phyloP scores from a whole-genome alignment of 73 alveolate species.

The Paramecium pentaurelia region DNA sequence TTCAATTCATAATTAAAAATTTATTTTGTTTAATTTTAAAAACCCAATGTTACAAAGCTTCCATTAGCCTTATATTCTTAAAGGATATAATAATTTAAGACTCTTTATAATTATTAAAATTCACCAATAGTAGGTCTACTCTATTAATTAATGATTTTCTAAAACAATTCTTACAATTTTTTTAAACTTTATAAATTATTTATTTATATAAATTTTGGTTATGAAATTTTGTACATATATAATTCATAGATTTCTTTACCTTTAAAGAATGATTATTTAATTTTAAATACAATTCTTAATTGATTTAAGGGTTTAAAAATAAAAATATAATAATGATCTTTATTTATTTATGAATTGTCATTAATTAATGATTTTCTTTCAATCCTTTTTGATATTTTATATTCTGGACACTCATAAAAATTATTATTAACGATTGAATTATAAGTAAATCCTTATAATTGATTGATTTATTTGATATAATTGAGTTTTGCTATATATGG shows the following conservation, averaged over 20 bases:
- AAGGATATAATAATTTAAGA: background rate
- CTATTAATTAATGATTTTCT: background rate
- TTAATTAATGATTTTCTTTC: background rate
- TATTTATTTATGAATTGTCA: background rate
- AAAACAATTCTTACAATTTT: background rate
- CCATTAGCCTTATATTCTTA: background rate
- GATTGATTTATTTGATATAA: background rate
- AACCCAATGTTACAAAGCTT: background rate
- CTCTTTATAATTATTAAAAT: background rate
- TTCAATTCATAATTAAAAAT: background rate
- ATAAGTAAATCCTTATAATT: background rate
- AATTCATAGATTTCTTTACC: background rate
- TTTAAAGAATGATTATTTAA: background rate
- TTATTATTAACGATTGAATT: background rate
- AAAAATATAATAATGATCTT: constrained; percentile 19
- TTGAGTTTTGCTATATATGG: background rate
- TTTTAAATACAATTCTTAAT: background rate
- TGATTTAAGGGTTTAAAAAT: background rate
- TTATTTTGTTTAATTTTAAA: constrained; percentile 3
- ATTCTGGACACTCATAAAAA: background rate
- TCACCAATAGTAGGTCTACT: background rate
- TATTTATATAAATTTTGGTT: background rate
- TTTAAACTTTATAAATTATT: background rate
- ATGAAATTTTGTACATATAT: background rate
- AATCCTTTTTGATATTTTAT: background rate